Conservation (phyloP, 2,329 filamentous ascomycete species). For the Erysiphe pulchra region DNA sequence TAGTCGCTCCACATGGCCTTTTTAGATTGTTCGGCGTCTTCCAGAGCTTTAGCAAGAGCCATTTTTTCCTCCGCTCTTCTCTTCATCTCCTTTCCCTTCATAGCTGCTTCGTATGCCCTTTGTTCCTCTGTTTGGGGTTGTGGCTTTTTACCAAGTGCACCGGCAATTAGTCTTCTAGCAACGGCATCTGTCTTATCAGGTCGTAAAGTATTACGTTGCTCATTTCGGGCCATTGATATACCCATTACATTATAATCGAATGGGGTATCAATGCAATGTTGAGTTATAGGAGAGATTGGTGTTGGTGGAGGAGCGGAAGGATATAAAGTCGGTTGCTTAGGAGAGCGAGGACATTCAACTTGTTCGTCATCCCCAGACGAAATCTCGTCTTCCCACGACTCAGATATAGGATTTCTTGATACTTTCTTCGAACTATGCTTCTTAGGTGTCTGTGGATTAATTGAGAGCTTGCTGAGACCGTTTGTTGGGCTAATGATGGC, state of each 20-base stretch:
- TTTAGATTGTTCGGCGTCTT: constrained; percentile 48
- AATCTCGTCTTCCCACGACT: constrained; percentile 57
- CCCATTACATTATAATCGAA: constrained; percentile 4
- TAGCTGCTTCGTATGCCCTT: constrained; percentile 56
- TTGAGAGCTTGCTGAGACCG: constrained; percentile 5
- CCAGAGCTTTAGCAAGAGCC: constrained; percentile 30
- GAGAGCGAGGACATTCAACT: constrained; percentile 8
- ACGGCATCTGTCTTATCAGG: constrained; percentile 90
- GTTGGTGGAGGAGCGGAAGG: constrained; percentile 38
- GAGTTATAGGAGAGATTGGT: constrained; percentile 24
- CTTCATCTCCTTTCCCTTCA: constrained; percentile 66
- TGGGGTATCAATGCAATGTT: constrained; percentile 5
- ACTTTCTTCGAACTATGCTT: constrained; percentile 10
- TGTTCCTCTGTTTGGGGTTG: constrained; percentile 74
- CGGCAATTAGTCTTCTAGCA: constrained; percentile 70
- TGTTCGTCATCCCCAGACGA: constrained; percentile 11
- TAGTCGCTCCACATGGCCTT: constrained; percentile 65
- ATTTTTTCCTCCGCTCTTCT: constrained; percentile 45
- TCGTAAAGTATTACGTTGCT: constrained; percentile 15
- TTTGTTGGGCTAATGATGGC: no score
- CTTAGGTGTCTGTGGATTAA: constrained; percentile 8
- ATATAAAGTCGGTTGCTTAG: constrained; percentile 10
- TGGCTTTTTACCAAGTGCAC: constrained; percentile 56
- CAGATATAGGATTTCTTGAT: constrained; percentile 22
- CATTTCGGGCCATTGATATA: constrained; percentile 1